Percentiles rank a stretch among this genome's conserved stretches.
These are phyloP conservation scores for Schizothecium vesticola DNA, from an alignment of 495 filamentous ascomycete species.

Conservation along the genomic window DNA sequence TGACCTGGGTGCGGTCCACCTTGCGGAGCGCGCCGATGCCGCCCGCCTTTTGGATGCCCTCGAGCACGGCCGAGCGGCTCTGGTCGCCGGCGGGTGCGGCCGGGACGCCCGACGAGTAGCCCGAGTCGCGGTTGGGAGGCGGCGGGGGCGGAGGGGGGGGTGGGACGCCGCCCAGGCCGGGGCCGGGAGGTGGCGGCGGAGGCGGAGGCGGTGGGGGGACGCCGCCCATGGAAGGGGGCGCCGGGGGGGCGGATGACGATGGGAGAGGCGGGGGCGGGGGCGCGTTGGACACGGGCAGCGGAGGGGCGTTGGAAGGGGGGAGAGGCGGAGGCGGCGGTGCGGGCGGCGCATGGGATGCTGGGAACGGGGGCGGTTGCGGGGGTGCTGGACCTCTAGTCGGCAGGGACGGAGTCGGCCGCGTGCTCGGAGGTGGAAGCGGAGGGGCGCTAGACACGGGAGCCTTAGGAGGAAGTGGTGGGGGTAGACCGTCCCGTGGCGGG, in stretches of 20 bases:
- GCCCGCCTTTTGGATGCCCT: constrained; percentile 74
- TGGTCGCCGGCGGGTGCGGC: constrained; percentile 48
- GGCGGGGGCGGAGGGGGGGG: constrained; percentile 66
- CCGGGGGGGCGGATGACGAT: constrained; percentile 27
- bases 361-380: constrained; percentile 43
- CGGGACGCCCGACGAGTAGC: constrained; percentile 53
- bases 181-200: constrained; percentile 50
- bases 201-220: constrained; percentile 35
- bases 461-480: constrained; percentile 69
- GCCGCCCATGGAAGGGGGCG: constrained; percentile 27
- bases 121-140: constrained; percentile 60
- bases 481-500: constrained; percentile 49
- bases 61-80: constrained; percentile 62
- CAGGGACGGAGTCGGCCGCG: constrained; percentile 38
- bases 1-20: constrained; percentile 68
- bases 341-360: constrained; percentile 29
- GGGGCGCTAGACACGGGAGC: constrained; percentile 54
- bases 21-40: constrained; percentile 72
- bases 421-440: constrained; percentile 50
- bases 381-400: constrained; percentile 39
- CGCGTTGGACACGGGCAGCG: constrained; percentile 31
- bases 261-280: constrained; percentile 32
- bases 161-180: constrained; percentile 36
- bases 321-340: constrained; percentile 26
- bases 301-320: constrained; percentile 29